A percentile compares a stretch with the other conserved stretches of the same genome.
phyloP scores from a whole-genome alignment of 495 filamentous ascomycete species.

The Aspergillus asperescens region DNA sequence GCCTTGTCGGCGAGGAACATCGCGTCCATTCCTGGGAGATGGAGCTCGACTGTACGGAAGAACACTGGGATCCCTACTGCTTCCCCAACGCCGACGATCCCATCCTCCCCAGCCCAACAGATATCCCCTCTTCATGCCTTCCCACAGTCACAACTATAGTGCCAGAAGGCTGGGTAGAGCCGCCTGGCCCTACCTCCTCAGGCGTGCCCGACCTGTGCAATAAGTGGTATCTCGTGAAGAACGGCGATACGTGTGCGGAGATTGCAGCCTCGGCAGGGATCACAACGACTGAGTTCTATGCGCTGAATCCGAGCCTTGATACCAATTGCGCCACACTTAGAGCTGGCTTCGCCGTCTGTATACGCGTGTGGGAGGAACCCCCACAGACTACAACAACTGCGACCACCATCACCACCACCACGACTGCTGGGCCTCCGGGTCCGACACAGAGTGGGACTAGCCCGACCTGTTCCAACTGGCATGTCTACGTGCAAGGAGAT shows the following conservation, averaged over 20 bases:
- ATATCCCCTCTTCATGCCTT: constrained; percentile 3
- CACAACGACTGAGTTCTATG: not conserved
- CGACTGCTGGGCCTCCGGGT: not conserved
- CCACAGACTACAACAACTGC: not conserved
- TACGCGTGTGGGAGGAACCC: not conserved
- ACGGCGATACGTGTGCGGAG: not conserved
- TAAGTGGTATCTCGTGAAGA: not conserved
- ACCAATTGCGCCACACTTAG: not conserved
- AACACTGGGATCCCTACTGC: constrained; percentile 2
- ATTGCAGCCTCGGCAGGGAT: constrained; percentile 1
- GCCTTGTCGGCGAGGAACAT: not conserved
- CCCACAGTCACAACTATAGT: constrained; percentile 6
- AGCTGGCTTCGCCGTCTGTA: not conserved
- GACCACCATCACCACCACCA: not conserved
- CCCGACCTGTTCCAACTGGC: not conserved
- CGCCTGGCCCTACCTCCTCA: not conserved
- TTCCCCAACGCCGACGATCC: not conserved
- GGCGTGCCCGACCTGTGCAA: not conserved
- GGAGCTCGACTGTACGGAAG: not conserved
- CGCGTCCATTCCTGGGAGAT: constrained; percentile 2
- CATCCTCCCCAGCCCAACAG: constrained; percentile 2
- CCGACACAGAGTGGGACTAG: not conserved
- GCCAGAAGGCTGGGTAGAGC: not conserved
- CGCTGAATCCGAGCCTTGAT: not conserved
- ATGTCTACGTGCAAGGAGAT: not conserved